phyloP scores from a whole-genome alignment of 179 eudicot genomes.

The Pouteria campechiana region DNA sequence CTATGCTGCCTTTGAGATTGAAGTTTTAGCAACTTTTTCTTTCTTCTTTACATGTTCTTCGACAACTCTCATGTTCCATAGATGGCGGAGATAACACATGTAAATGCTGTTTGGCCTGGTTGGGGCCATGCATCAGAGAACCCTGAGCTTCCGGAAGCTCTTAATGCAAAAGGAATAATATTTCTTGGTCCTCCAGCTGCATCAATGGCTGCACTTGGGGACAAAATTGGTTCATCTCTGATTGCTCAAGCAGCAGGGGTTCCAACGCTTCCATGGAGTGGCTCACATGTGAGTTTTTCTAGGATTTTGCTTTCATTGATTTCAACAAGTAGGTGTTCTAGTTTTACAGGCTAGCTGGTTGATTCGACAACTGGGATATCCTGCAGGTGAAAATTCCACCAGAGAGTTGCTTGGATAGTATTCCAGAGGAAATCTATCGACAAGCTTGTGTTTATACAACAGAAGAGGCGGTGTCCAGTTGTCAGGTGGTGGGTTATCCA shows the following conservation, averaged over 20 bases:
- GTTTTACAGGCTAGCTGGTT: too few relatives aligned
- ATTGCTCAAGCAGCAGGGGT: conserved; percentile 99
- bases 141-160: conserved; percentile 95
- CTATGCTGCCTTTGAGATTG: too few relatives aligned
- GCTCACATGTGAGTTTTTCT: conserved; percentile 74
- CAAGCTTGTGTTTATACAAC: conserved; percentile 88
- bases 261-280: conserved; percentile 99
- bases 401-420: conserved; percentile 71
- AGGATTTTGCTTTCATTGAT: too few relatives aligned
- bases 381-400: conserved; percentile 78
- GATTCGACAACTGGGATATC: too few relatives aligned
- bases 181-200: conserved; percentile 90
- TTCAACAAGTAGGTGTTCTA: too few relatives aligned
- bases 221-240: conserved; percentile 95
- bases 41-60: too few relatives aligned
- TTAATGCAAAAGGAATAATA: conserved; percentile 71
- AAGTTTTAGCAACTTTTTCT: too few relatives aligned
- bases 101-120: conserved; percentile 99
- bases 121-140: conserved; percentile 99
- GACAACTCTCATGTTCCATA: too few relatives aligned
- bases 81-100: conserved; percentile 96
- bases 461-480: conserved; percentile 92
- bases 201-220: conserved; percentile 97
- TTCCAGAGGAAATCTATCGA: conserved; percentile 77
- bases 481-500: conserved; percentile 95